A percentile compares a stretch with the other conserved stretches of the same genome.
phyloP scores from a whole-genome alignment of 495 filamentous ascomycete genomes.

The Penicillium psychrofluorescens region DNA sequence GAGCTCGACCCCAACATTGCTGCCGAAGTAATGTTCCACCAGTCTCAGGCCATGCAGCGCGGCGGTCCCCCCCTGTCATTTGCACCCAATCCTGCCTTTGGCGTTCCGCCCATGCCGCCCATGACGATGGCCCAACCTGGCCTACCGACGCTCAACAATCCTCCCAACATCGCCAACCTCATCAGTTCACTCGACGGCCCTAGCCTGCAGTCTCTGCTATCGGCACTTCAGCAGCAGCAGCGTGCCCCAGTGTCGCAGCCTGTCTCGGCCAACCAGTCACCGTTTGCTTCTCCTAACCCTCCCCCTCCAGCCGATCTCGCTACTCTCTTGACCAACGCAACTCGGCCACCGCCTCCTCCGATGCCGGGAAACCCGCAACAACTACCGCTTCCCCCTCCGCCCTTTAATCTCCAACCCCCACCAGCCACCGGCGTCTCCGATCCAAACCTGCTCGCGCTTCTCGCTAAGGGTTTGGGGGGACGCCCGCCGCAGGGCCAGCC shows the following conservation, averaged over 20 bases:
- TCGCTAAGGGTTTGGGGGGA: slow-evolving; percentile 33
- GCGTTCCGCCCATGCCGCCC: slow-evolving; percentile 29
- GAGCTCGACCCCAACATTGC: slow-evolving; percentile 69
- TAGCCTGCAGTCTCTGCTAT: slow-evolving; percentile 65
- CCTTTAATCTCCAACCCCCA: slow-evolving; percentile 26
- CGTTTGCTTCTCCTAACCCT: slow-evolving; percentile 28
- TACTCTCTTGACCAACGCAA: slow-evolving; percentile 45
- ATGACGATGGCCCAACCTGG: slow-evolving; percentile 26
- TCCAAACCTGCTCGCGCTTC: slow-evolving; percentile 37
- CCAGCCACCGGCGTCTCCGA: slow-evolving; percentile 30
- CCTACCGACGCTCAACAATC: slow-evolving; percentile 25
- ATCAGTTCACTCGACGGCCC: slow-evolving; percentile 60
- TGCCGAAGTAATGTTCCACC: slow-evolving; percentile 68
- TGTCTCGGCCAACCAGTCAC: slow-evolving; percentile 33
- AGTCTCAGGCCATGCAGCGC: slow-evolving; percentile 55
- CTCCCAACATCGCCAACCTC: slow-evolving; percentile 37
- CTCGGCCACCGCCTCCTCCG: slow-evolving; percentile 26
- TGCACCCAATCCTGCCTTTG: slow-evolving; percentile 35
- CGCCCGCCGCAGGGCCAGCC: slow-evolving; percentile 36
- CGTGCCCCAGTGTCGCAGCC: slow-evolving; percentile 32
- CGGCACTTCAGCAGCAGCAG: slow-evolving; percentile 44
- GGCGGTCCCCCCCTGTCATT: slow-evolving; percentile 36
- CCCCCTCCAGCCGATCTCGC: slow-evolving; percentile 48
- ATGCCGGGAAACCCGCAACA: slow-evolving; percentile 26
- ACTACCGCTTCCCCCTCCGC: slow-evolving; percentile 19